phyloP scores from a whole-genome alignment of 257 asterid genomes.

The Jacaranda mimosifolia region DNA sequence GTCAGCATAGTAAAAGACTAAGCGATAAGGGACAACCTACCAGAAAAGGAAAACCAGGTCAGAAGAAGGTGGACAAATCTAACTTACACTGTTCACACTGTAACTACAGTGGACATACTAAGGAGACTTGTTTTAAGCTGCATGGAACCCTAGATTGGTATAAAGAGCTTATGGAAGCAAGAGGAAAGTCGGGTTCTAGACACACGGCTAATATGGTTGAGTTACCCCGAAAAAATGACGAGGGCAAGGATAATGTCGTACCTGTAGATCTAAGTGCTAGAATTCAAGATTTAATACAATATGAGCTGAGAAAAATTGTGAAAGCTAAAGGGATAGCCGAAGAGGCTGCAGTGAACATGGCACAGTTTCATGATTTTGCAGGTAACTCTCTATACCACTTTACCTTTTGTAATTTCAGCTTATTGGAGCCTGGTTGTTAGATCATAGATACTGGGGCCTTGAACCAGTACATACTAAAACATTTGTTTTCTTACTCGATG shows the following conservation, averaged over 20 bases:
- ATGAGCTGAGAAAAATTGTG: too few relatives aligned
- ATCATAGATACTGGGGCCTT: conserved; percentile 5
- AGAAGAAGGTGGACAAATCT: not conserved
- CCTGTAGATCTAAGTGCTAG: too few relatives aligned
- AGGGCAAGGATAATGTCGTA: too few relatives aligned
- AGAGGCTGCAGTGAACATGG: not conserved
- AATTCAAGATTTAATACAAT: too few relatives aligned
- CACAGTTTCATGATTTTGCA: not conserved
- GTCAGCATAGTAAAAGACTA: not conserved
- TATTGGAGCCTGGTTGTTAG: not conserved
- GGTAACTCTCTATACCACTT: not conserved
- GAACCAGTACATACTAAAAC: not conserved
- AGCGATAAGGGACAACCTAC: not conserved
- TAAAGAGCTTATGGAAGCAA: not conserved
- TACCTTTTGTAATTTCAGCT: not conserved
- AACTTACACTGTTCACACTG: not conserved
- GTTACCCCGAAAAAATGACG: too few relatives aligned
- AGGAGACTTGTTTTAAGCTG: not conserved
- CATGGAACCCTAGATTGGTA: not conserved
- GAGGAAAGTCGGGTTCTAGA: too few relatives aligned
- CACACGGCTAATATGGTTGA: too few relatives aligned
- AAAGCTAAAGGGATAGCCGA: not conserved
- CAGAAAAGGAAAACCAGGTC: not conserved
- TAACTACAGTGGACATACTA: not conserved
- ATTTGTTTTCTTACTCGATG: not conserved